Conservation (phyloP, 2,329 filamentous ascomycete species). For the Fusarium decemcellulare region DNA sequence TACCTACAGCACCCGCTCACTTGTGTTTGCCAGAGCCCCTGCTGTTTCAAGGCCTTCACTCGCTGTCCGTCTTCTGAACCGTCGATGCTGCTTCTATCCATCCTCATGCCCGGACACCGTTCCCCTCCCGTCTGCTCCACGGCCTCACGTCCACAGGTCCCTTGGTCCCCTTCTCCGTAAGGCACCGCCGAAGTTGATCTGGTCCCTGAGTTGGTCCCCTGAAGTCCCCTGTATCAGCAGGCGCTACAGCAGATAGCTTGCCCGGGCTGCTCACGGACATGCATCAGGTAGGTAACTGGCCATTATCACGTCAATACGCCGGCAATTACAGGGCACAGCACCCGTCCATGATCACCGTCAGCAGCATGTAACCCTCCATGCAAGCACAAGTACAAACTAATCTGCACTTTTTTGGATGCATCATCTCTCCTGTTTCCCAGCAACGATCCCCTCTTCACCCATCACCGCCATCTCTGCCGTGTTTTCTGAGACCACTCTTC, state of each 20-base stretch:
- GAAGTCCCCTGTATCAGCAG: slow-evolving; percentile 13
- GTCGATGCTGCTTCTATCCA: too few relatives aligned
- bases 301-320: slow-evolving; percentile 34
- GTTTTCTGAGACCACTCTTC: slow-evolving; percentile 18
- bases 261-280: slow-evolving; percentile 6
- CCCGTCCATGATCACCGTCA: slow-evolving; percentile 1
- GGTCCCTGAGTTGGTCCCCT: slow-evolving; percentile 14
- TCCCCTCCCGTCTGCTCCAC: neutral
- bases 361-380: slow-evolving; percentile 2
- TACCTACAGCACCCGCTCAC: too few relatives aligned
- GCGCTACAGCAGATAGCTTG: slow-evolving; percentile 23
- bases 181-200: neutral
- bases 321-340: slow-evolving; percentile 30
- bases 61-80: too few relatives aligned
- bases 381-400: neutral
- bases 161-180: neutral
- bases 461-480: slow-evolving; percentile 7
- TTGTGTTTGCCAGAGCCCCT: too few relatives aligned
- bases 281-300: slow-evolving; percentile 27
- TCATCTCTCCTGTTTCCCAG: slow-evolving; percentile 18
- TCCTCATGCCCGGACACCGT: neutral
- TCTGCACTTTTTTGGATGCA: slow-evolving; percentile 4
- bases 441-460: slow-evolving; percentile 19
- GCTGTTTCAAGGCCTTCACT: too few relatives aligned
- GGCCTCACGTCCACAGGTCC: neutral